A percentile compares a stretch with the other conserved stretches of the same genome.
phyloP scores from a whole-genome alignment of 768 basidiomycete species.

The Tricholoma flavovirens region DNA sequence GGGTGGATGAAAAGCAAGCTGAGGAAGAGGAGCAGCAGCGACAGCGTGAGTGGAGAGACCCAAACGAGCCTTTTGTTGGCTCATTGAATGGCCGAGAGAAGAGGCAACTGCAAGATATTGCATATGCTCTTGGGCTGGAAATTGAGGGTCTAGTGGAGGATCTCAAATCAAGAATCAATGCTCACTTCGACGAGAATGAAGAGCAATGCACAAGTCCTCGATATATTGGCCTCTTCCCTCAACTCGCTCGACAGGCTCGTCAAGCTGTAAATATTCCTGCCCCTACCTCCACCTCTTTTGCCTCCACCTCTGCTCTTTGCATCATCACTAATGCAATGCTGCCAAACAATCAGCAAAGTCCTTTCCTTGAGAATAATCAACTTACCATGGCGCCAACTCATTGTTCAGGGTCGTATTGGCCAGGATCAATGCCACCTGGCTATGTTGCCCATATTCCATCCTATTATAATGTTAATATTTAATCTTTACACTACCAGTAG shows the following conservation, averaged over 20 bases:
- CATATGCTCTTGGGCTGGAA: not conserved
- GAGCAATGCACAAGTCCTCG: constrained; percentile 1
- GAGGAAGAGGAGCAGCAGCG: not conserved
- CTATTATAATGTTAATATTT: too few relatives aligned
- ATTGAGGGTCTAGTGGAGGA: not conserved
- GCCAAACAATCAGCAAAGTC: too few relatives aligned
- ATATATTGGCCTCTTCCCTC: constrained; percentile 2
- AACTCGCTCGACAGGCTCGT: not conserved
- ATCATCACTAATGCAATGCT: too few relatives aligned
- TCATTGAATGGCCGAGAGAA: not conserved
- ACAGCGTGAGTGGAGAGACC: not conserved
- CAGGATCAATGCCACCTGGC: too few relatives aligned
- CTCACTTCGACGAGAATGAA: not conserved
- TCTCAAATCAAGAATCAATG: not conserved
- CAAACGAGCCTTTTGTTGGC: not conserved
- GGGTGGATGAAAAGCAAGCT: not conserved
- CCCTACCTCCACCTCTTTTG: too few relatives aligned
- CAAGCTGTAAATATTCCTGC: not conserved
- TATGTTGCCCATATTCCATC: too few relatives aligned
- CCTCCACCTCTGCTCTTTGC: too few relatives aligned
- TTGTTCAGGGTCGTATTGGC: too few relatives aligned
- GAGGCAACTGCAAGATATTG: not conserved
- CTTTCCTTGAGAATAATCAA: too few relatives aligned
- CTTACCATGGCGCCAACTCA: too few relatives aligned
- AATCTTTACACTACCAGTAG: too few relatives aligned